phyloP scores from a whole-genome alignment of 2,329 filamentous ascomycete species.

The Colletotrichum cuscutae region DNA sequence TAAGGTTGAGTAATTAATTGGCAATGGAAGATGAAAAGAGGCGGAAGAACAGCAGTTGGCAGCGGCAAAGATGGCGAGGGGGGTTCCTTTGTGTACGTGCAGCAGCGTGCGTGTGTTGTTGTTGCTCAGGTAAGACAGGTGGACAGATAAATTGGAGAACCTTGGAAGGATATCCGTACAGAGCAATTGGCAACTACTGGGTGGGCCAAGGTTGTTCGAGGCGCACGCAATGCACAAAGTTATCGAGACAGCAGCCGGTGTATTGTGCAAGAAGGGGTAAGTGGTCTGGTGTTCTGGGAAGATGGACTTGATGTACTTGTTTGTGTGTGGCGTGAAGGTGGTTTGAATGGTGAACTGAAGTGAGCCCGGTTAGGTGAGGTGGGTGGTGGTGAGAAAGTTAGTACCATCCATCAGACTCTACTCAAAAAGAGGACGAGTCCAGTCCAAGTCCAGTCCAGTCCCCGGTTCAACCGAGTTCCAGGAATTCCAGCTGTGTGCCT shows the following conservation, averaged over 20 bases:
- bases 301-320: background rate
- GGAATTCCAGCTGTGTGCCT: conserved; percentile 4
- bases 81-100: background rate
- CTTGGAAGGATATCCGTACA: background rate
- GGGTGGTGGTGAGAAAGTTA: conserved; percentile 29
- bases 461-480: conserved; percentile 3
- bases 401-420: conserved; percentile 25
- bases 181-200: background rate
- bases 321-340: background rate
- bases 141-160: background rate
- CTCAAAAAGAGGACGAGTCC: conserved; percentile 20
- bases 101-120: background rate
- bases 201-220: conserved; percentile 12
- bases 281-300: background rate
- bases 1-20: background rate
- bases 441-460: conserved; percentile 8
- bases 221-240: background rate
- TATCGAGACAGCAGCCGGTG: background rate
- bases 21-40: background rate
- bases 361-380: background rate
- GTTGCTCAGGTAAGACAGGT: conserved; percentile 8
- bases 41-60: conserved; percentile 4
- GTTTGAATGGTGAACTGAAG: background rate
- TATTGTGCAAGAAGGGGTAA: background rate
- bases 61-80: conserved; percentile 2